phyloP scores from a whole-genome alignment of 2,329 filamentous ascomycete species.

The Cladophialophora chaetospira region DNA sequence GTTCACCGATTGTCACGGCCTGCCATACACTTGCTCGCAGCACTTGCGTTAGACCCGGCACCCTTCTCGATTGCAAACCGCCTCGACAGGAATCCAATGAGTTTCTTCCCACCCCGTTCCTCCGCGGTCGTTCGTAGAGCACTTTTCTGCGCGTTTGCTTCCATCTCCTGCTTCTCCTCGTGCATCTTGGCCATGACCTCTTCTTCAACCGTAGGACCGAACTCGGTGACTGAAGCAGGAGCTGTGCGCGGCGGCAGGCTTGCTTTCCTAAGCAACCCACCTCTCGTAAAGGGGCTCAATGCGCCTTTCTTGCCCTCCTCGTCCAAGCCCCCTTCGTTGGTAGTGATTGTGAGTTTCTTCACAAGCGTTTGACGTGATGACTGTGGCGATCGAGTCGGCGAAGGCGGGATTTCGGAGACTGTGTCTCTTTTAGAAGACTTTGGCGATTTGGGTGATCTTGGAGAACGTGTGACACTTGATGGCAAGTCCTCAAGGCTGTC shows the following conservation, averaged over 20 bases:
- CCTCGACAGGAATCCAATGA: constrained; percentile 28
- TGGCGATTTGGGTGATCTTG: constrained; percentile 11
- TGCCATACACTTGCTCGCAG: not conserved
- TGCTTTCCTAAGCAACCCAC: constrained; percentile 30
- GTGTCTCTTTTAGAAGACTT: not conserved
- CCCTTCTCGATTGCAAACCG: constrained; percentile 16
- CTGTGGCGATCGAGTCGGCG: constrained; percentile 17
- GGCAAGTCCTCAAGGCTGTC: constrained; percentile 30
- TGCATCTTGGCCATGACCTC: constrained; percentile 15
- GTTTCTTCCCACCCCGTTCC: constrained; percentile 25
- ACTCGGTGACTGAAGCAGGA: constrained; percentile 26
- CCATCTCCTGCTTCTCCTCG: not conserved
- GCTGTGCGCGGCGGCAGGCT: constrained; percentile 13
- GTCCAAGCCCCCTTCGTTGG: constrained; percentile 23
- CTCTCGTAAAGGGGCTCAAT: constrained; percentile 31
- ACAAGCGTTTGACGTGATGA: constrained; percentile 19
- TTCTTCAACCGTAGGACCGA: constrained; percentile 26
- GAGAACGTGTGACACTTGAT: constrained; percentile 25
- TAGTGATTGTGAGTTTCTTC: constrained; percentile 28
- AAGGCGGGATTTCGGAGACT: constrained; percentile 14
- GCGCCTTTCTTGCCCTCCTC: constrained; percentile 20
- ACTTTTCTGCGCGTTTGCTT: constrained; percentile 6
- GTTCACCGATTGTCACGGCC: not conserved
- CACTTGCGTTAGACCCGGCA: not conserved
- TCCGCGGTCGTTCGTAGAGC: constrained; percentile 19